Percentiles rank a stretch among this genome's conserved stretches.
These are phyloP conservation scores for Phytophthora europaea DNA, from an alignment of 352 stramenopile species.

Conservation along the genomic window DNA sequence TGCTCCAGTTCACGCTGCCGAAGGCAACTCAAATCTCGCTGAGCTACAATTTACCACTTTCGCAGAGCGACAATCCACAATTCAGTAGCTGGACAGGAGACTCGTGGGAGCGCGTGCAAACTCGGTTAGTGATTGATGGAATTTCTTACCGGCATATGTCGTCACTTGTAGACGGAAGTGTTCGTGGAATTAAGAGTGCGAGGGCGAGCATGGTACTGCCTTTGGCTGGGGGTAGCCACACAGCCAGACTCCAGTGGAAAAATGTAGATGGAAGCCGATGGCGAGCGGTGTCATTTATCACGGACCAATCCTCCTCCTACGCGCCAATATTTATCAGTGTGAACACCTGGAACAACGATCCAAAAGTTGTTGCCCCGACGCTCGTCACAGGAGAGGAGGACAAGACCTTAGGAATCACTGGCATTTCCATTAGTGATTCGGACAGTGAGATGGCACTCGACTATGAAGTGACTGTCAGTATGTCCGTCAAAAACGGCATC, in stretches of 20 bases:
- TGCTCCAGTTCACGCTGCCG: constrained; percentile 76
- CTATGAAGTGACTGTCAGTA: constrained; percentile 67
- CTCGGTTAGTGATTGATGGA: constrained; percentile 72
- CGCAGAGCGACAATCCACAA: constrained; percentile 77
- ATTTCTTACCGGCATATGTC: constrained; percentile 75
- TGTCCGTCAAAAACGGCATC: constrained; percentile 69
- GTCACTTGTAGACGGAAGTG: constrained; percentile 69
- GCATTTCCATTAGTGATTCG: constrained; percentile 60
- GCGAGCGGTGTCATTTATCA: constrained; percentile 78
- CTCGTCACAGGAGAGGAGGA: constrained; percentile 63
- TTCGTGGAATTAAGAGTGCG: constrained; percentile 80
- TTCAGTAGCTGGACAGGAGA: constrained; percentile 61
- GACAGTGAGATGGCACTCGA: constrained; percentile 62
- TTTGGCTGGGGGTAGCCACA: constrained; percentile 67
- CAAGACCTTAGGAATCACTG: constrained; percentile 42
- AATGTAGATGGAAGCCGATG: constrained; percentile 77
- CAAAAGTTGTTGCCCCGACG: constrained; percentile 51
- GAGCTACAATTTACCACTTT: constrained; percentile 80
- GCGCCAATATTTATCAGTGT: constrained; percentile 76
- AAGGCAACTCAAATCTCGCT: constrained; percentile 65
- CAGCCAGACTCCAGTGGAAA: constrained; percentile 77
- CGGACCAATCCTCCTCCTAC: constrained; percentile 70
- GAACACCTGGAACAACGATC: constrained; percentile 80
- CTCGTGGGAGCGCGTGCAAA: constrained; percentile 67
- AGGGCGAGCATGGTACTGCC: constrained; percentile 73